Evolutionary conservation across 2,329 filamentous ascomycete genomes (phyloP), one percentile per base, ranked within the genome.

Genomic region (Mollisiaceae sp.): DNA sequence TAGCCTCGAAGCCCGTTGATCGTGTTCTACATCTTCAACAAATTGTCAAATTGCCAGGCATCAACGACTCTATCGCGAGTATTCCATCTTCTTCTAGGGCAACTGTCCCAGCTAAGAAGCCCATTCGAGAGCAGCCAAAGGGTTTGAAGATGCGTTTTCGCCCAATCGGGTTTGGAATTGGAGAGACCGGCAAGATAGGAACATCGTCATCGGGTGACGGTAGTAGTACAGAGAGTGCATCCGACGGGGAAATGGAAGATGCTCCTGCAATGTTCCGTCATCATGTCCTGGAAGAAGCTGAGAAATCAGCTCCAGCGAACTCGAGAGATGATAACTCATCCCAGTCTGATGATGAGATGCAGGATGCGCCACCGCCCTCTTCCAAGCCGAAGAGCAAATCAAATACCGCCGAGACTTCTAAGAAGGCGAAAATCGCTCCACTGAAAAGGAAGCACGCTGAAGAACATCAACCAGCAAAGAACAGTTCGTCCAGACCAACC

Each of bases 61-160:
- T 80, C n/a, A 76, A 83, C 74, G 69, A 78, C 71, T 69, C 76
- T 76, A 69, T 77, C 66, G 69, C 61, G 12, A 64, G 60, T 24
- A 36, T 45, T 15, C 47, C 32, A 50, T 59, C 27, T 14, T 57
- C 65, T 71, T 76, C 66, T 57, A 63, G 78, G 64, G 77, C 80
- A 27, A 82, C 80, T 24, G 79, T 82, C 57, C 79, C 82, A 2
- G 78, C 83, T 4, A 79, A 83, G 64, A 86, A 81, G 65, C 76
- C 82, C 1, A 80, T 86, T 58, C 85, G 89, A 65, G 81, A 85
- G 55, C 91, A 93, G 75, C 90, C 91, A 1, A 82, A 85, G 72
- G 89, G 87, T 8, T 79, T 94, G 62, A 87, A 84, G 72, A 85
- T 88, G 77, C 86, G 90, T 39, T 93, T 86, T 77, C 83, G 84